Evolutionary conservation across 768 basidiomycete genomes (phyloP).

Genomic region (Serendipita vermifera): DNA sequence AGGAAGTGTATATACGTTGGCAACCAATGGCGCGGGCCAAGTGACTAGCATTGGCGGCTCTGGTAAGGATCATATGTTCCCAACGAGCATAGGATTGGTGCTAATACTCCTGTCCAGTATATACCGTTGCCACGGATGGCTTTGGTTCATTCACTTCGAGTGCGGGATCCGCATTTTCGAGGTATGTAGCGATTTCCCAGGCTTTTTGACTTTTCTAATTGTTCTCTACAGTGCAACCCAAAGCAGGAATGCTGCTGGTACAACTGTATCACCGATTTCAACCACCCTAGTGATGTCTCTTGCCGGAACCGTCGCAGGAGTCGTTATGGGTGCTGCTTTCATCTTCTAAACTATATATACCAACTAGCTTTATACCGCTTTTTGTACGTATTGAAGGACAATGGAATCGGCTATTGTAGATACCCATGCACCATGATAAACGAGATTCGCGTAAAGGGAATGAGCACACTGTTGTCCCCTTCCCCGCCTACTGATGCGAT

Average conservation of each 20-base stretch:
- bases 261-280: neutral
- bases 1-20: neutral
- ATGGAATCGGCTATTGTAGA: neutral
- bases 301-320: neutral
- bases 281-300: neutral
- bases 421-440: neutral
- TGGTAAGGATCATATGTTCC: neutral
- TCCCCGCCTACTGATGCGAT: neutral
- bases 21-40: neutral
- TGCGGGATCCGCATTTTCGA: neutral
- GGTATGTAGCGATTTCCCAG: neutral
- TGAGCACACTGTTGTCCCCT: neutral
- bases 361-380: too few relatives aligned
- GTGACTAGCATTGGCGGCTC: neutral
- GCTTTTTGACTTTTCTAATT: neutral
- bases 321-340: conserved; percentile 3
- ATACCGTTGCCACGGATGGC: neutral
- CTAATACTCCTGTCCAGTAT: neutral
- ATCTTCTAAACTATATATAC: neutral
- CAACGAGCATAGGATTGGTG: neutral
- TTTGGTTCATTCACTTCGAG: neutral
- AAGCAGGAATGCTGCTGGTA: neutral
- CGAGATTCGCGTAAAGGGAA: neutral
- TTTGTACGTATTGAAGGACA: too few relatives aligned
- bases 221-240: neutral